Conservation (phyloP, 2,329 filamentous ascomycete species). For the Sarocladium brachiariae region DNA sequence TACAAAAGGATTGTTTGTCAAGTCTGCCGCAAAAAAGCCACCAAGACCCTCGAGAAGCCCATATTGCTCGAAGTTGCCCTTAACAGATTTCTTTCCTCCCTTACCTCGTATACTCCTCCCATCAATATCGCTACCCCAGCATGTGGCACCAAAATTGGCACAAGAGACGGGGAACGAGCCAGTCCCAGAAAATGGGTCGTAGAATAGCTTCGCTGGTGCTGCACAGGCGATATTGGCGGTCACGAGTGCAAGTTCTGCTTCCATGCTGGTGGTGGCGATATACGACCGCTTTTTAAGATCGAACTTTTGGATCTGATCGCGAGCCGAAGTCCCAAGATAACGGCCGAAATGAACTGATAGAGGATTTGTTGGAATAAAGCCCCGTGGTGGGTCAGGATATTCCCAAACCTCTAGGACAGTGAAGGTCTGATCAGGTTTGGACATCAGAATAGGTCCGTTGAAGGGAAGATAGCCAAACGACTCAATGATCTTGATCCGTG, state of each 20-base stretch:
- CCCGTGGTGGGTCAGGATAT: slow-evolving; percentile 39
- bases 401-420: slow-evolving; percentile 76
- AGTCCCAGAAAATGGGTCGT: slow-evolving; percentile 93
- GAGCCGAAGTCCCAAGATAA: slow-evolving; percentile 57
- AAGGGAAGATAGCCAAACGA: slow-evolving; percentile 74
- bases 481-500: slow-evolving; percentile 72
- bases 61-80: slow-evolving; percentile 81
- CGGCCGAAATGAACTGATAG: slow-evolving; percentile 62
- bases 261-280: slow-evolving; percentile 96
- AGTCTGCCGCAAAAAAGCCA: slow-evolving; percentile 75
- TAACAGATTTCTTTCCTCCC: slow-evolving; percentile 41
- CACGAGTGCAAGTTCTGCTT: slow-evolving; percentile 83
- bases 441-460: slow-evolving; percentile 70
- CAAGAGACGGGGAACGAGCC: slow-evolving; percentile 88
- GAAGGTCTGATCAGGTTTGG: slow-evolving; percentile 66
- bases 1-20: slow-evolving; percentile 78
- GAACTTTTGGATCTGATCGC: slow-evolving; percentile 64
- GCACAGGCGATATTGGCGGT: slow-evolving; percentile 88
- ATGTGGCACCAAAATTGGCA: slow-evolving; percentile 79
- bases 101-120: slow-evolving; percentile 78
- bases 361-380: background rate
- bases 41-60: slow-evolving; percentile 58
- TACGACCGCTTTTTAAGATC: slow-evolving; percentile 91
- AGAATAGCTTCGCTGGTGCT: slow-evolving; percentile 76
- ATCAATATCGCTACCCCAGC: slow-evolving; percentile 89